Evolutionary conservation across 768 basidiomycete genomes (phyloP), one percentile per base, ranked within the genome.

Genomic region (Suillus variegatus): DNA sequence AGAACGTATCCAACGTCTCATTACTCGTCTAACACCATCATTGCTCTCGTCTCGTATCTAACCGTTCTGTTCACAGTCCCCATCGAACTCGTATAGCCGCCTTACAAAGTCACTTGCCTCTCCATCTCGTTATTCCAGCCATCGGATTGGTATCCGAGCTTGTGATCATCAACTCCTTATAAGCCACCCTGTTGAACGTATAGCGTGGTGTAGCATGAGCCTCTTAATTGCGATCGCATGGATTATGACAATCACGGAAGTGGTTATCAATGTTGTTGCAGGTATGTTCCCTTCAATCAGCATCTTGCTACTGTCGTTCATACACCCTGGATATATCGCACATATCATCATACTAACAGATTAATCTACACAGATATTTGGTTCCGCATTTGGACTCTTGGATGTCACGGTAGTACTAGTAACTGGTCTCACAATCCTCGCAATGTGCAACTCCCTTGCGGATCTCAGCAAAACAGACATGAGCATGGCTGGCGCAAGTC

Each of bases 181-280:
- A 3, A 79, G 82, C 22, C 82, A 86, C 66, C 81, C 83, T 6
- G 71, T 84, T 16, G 82, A 85, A 56, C 84, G 87, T 64, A 82
- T 95, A 77, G 82, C 85, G 14, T 84, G 94, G 10, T 97, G 94
- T 72, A 90, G 88, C 28, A 89, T 95, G 82, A 96, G 97, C 0
- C 99, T 99, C 78, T 74, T 89, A 25, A 90, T 97, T 32, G 85
- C 94, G 2, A 86, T 98, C 66, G 88, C 98, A 8, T 99, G 97
- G 97, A 98, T 99, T 70, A 95, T 98, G 88, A 94, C 92, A 7
- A 95, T 99, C 56, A 95, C 95, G 1, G 95, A 97, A 74, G 95
- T 97, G 74, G 95, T 95, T 3, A 94, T 98, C 38, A 85, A 91
- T 57, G 88, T 32, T 98, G 16, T 84, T 98, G 13, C 89, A 91